Percentiles rank a stretch among this genome's conserved stretches.
Evolutionary conservation across 1,139 yeast genomes (phyloP).

Genomic region (Chernovozyma aurita): DNA sequence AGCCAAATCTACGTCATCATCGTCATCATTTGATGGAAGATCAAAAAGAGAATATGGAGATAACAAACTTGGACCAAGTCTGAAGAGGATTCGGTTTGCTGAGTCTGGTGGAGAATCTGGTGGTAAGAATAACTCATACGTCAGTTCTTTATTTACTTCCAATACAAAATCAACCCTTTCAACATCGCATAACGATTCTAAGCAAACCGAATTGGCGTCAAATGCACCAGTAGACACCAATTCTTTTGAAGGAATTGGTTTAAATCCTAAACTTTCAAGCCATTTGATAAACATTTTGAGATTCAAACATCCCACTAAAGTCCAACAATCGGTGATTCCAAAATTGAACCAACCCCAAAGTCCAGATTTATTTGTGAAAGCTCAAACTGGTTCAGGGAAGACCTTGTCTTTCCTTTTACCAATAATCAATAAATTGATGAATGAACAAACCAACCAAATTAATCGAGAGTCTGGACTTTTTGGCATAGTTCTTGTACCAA

Average conservation of each 20-base stretch:
- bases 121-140: constrained; percentile 55
- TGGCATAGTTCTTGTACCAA: constrained; percentile 85
- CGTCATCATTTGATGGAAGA: constrained; percentile 5
- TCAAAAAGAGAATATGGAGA: constrained; percentile 7
- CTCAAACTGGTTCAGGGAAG: constrained; percentile 96
- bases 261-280: constrained; percentile 47
- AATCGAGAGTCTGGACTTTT: constrained; percentile 79
- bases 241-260: constrained; percentile 67
- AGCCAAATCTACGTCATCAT: constrained; percentile 7
- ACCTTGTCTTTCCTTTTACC: constrained; percentile 85
- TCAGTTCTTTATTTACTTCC: constrained; percentile 83
- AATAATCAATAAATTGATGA: constrained; percentile 66
- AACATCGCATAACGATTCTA: constrained; percentile 13
- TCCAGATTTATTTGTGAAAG: constrained; percentile 74
- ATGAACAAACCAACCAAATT: constrained; percentile 39
- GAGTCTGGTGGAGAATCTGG: constrained; percentile 47
- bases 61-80: constrained; percentile 14
- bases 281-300: constrained; percentile 58
- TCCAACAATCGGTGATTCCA: constrained; percentile 83
- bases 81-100: constrained; percentile 27
- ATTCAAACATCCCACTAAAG: constrained; percentile 73
- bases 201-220: constrained; percentile 35
- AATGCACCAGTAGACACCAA: constrained; percentile 83
- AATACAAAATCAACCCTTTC: constrained; percentile 37
- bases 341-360: constrained; percentile 36